Conservation (phyloP, 192 early-diverging fungal genomes). For the Borealophlyctis nickersoniae region DNA sequence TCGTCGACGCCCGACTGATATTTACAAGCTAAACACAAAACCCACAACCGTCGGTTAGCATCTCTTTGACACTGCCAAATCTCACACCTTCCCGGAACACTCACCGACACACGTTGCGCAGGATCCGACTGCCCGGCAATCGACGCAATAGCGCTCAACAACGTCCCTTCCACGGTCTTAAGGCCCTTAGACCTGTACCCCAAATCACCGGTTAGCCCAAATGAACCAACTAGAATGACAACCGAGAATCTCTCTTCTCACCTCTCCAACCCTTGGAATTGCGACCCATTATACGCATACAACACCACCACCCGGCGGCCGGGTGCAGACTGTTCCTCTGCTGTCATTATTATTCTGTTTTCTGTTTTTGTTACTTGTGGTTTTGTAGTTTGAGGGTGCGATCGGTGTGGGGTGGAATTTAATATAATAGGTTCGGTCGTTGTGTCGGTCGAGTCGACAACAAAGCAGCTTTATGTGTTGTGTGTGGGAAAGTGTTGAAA, state of each 20-base stretch:
- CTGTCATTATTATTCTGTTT: too few species aligned
- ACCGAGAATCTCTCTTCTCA: slow-evolving; percentile 1
- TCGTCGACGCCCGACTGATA: slow-evolving; percentile 53
- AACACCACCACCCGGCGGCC: slow-evolving; percentile 34
- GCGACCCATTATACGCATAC: slow-evolving; percentile 46
- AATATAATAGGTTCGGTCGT: too few species aligned
- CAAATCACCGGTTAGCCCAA: neutral
- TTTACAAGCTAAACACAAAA: slow-evolving; percentile 34
- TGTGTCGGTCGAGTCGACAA: too few species aligned
- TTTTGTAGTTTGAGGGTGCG: too few species aligned
- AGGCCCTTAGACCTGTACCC: slow-evolving; percentile 36
- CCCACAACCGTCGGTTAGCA: neutral
- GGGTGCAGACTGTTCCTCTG: neutral
- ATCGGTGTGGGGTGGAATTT: too few species aligned
- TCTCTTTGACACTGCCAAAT: neutral
- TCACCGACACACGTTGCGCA: slow-evolving; percentile 35
- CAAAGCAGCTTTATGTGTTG: too few species aligned
- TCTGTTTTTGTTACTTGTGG: too few species aligned
- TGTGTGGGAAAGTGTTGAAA: too few species aligned
- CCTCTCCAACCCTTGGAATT: slow-evolving; percentile 43
- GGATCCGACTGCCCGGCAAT: slow-evolving; percentile 29
- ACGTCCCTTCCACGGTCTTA: slow-evolving; percentile 36
- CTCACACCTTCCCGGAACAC: neutral
- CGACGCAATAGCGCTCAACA: slow-evolving; percentile 39
- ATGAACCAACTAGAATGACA: neutral